Evolutionary conservation across 2,329 filamentous ascomycete species (phyloP).

Genomic region (Xenosphaeropsis pyriputrescens): DNA sequence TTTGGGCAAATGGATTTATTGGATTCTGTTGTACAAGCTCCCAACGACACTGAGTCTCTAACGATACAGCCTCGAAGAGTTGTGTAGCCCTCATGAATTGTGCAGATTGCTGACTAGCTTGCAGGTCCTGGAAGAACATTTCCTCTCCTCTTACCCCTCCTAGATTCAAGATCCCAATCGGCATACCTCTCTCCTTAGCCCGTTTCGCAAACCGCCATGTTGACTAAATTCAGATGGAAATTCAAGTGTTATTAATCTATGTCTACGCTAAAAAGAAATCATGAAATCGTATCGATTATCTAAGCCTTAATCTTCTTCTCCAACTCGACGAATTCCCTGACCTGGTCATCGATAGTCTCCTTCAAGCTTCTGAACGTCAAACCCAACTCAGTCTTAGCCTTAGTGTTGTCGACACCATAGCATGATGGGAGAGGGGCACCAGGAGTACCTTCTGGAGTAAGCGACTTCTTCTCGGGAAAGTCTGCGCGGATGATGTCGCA

Average conservation of each 20-base stretch:
- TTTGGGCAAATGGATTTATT: too few relatives aligned
- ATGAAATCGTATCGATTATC: not conserved
- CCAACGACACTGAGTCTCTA: too few relatives aligned
- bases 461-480: conserved; percentile 33
- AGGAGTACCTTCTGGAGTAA: conserved; percentile 23
- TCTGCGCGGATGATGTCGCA: conserved; percentile 36
- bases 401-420: conserved; percentile 10
- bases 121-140: conserved; percentile 45
- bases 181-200: conserved; percentile 69
- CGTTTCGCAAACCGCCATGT: conserved; percentile 81
- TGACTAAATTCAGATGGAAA: conserved; percentile 75
- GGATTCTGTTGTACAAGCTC: too few relatives aligned
- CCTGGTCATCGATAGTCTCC: conserved; percentile 10
- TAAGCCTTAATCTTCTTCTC: conserved; percentile 7
- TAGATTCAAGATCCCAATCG: conserved; percentile 77
- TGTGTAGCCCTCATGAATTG: too few relatives aligned
- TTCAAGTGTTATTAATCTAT: too few relatives aligned
- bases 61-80: too few relatives aligned
- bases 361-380: conserved; percentile 10
- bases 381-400: conserved; percentile 10
- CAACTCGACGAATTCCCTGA: conserved; percentile 8
- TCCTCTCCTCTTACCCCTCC: conserved; percentile 73
- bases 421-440: conserved; percentile 5
- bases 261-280: too few relatives aligned
- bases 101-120: conserved; percentile 31